Evolutionary conservation across 441 rosid species (phyloP), one percentile per base, ranked within the genome.

Genomic region (Erodium trifolium): DNA sequence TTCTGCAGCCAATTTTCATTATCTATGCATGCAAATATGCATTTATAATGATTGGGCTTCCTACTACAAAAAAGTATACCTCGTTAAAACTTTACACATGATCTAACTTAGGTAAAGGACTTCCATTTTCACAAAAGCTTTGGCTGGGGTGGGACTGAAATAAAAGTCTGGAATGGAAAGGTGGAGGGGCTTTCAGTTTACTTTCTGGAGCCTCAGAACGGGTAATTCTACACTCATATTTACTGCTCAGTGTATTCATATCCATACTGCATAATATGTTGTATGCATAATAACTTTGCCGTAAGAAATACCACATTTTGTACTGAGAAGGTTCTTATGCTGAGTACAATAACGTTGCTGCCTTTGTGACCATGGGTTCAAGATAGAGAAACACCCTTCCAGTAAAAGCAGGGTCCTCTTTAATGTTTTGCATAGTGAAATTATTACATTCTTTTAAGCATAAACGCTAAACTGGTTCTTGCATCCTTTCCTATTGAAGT

Each of bases 121-220:
- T 75, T 94, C 23, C 82, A 81, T 47, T 82, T 78, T 71, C 77
- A 83, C 35, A 82, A 86, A 86, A 81, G 90, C 82, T 94, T 82
- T 79, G 83, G 82, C 68, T 91, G 93, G 93, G 88, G 89, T 69
- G 97, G 85, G 67, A 85, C 89, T 35, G 99, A 94, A 78, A 85
- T 94, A 77, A 87, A 91, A 83, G 97, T 90, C 45, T 94, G 97
- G 96, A 80, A 80, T 63, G 99, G 97, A 69, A 90, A 88, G 70
- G 99, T 91, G 71, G 97, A 94, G 86, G 91, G 97, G 63, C 81
- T 94, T 75, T 81, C 96, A 9, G 99, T 91, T 77, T 90, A 90
- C 83, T 90, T 94, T 79, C 81, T 94, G 79, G 97, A 94, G 72
- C 96, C 97, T 70, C 97, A 85, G 62, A 94, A 91, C 69, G 91